phyloP scores from a whole-genome alignment of 2,329 filamentous ascomycete genomes.

The Fusarium acutatum region DNA sequence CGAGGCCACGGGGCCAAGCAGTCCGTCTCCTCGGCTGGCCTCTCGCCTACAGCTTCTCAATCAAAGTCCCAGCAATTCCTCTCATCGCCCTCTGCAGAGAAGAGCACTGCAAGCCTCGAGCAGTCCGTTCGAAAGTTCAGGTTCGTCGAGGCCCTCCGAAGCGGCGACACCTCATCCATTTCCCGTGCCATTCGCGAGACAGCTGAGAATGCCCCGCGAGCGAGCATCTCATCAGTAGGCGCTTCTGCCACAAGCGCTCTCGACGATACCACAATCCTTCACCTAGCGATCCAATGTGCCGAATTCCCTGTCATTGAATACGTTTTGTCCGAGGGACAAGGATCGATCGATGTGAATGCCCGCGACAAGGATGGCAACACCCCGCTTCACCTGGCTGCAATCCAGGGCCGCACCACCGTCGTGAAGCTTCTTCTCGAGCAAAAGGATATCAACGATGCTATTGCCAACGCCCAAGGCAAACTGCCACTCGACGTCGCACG shows the following conservation, averaged over 20 bases:
- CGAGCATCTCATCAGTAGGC: slow-evolving; percentile 65
- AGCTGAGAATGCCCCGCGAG: slow-evolving; percentile 59
- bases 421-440: slow-evolving; percentile 87
- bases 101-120: slow-evolving; percentile 71
- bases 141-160: slow-evolving; percentile 90
- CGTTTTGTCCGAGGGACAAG: slow-evolving; percentile 79
- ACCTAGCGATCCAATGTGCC: slow-evolving; percentile 94
- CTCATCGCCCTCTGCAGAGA: slow-evolving; percentile 50
- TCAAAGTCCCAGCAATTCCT: slow-evolving; percentile 29
- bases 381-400: slow-evolving; percentile 85
- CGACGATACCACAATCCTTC: slow-evolving; percentile 89
- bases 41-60: slow-evolving; percentile 53
- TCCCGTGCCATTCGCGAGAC: slow-evolving; percentile 83
- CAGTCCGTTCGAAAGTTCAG: slow-evolving; percentile 95
- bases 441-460: slow-evolving; percentile 84
- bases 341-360: slow-evolving; percentile 82
- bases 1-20: slow-evolving; percentile 58
- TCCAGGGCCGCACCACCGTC: slow-evolving; percentile 80
- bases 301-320: slow-evolving; percentile 93
- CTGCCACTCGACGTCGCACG: slow-evolving; percentile 88
- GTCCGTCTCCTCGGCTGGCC: slow-evolving; percentile 52
- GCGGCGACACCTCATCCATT: slow-evolving; percentile 89
- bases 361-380: slow-evolving; percentile 95
- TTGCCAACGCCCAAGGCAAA: slow-evolving; percentile 85
- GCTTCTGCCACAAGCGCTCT: slow-evolving; percentile 55